These are phyloP conservation scores for Clitopilus passeckerianus DNA, from an alignment of 768 basidiomycete species.

Conservation along the genomic window DNA sequence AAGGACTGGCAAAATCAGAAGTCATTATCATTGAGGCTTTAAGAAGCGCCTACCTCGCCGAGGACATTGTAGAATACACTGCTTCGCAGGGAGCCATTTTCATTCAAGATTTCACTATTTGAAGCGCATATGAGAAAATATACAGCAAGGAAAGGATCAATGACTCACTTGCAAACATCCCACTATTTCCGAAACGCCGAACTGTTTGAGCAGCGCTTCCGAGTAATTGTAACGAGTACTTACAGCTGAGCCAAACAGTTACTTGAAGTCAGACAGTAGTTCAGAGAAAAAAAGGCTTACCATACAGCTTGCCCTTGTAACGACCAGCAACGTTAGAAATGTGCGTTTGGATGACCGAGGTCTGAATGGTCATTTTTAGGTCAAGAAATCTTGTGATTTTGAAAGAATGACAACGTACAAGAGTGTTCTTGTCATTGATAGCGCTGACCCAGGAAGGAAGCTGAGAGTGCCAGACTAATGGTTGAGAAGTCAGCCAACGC, in stretches of 20 bases:
- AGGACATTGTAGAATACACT: slow-evolving; percentile 46
- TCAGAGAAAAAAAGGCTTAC: slow-evolving; percentile 2
- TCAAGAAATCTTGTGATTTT: background rate
- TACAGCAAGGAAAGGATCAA: background rate
- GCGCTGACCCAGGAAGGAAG: slow-evolving; percentile 36
- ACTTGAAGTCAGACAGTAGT: background rate
- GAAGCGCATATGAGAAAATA: background rate
- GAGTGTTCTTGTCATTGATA: slow-evolving; percentile 29
- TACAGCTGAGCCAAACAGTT: background rate
- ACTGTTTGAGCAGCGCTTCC: background rate
- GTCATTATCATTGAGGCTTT: too few species aligned
- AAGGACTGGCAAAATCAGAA: slow-evolving; percentile 26
- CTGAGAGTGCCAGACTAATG: slow-evolving; percentile 29
- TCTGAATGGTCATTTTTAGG: slow-evolving; percentile 16
- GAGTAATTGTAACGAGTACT: background rate
- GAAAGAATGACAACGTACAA: slow-evolving; percentile 18
- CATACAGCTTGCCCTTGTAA: slow-evolving; percentile 41
- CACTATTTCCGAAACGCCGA: slow-evolving; percentile 18
- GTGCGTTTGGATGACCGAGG: slow-evolving; percentile 40
- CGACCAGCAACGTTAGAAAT: slow-evolving; percentile 39
- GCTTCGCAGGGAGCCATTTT: slow-evolving; percentile 40
- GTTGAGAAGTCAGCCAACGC: too few species aligned
- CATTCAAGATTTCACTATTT: slow-evolving; percentile 44
- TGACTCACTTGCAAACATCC: slow-evolving; percentile 37
- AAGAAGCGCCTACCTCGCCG: slow-evolving; percentile 26